Conservation (phyloP, 73 alveolate species). For the Effrenium voratum region DNA sequence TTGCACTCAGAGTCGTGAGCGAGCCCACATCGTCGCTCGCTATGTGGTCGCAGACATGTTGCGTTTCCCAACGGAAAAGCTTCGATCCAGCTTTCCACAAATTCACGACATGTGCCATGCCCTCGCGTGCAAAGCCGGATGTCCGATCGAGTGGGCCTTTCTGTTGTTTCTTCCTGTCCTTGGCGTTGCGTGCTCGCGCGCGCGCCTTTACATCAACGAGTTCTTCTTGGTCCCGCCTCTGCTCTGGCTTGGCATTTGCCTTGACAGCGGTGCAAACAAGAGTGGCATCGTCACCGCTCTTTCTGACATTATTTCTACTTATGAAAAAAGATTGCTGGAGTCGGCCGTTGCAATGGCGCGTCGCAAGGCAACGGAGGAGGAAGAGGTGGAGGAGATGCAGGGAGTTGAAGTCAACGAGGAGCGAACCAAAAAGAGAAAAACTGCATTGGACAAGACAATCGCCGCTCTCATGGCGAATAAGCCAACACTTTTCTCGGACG, state of each 20-base stretch:
- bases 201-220: constrained; percentile 61
- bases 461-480: not conserved
- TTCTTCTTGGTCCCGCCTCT: constrained; percentile 51
- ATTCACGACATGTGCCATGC: not conserved
- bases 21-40: not conserved
- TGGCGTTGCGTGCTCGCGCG: not conserved
- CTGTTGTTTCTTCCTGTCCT: constrained; percentile 17
- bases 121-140: constrained; percentile 35
- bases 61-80: not conserved
- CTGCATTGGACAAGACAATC: not conserved
- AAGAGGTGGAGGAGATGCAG: not conserved
- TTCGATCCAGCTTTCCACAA: not conserved
- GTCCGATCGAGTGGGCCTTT: constrained; percentile 58
- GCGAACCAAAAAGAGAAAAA: not conserved
- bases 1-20: not conserved
- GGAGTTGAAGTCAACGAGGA: not conserved
- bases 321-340: not conserved
- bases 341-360: not conserved
- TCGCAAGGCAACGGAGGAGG: not conserved
- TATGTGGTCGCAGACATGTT: not conserved
- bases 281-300: constrained; percentile 34
- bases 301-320: constrained; percentile 6
- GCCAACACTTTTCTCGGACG: constrained; percentile 36
- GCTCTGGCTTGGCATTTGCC: constrained; percentile 45
- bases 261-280: constrained; percentile 58